Evolutionary conservation across 2,329 filamentous ascomycete species (phyloP), one percentile per base, ranked within the genome.

Genomic region (Aspergillus sp.): DNA sequence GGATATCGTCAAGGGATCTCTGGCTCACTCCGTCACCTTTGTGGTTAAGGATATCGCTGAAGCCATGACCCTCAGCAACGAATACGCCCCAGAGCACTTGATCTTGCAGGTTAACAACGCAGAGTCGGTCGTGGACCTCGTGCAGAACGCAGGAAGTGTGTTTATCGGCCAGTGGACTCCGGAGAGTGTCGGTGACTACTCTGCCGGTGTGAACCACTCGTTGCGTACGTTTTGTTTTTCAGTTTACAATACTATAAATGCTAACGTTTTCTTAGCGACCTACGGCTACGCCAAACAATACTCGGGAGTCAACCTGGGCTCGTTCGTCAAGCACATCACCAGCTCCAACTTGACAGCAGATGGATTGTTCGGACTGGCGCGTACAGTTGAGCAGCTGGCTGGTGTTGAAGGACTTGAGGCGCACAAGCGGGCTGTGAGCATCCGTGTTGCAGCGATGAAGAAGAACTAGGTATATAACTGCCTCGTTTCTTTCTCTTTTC

Each of bases 271-370:
- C 37, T 36, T 55, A 95, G 90, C 93, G 41, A 98, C 93, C 0
- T 98, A 97, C 62, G 93, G 93, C 33, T 98, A 95, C 60, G 93
- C 93, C 39, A 95, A 95, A 72, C 93, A 98, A 68, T 98, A 98
- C 73, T 96, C 90, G 5, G 93, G 93, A 41, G 93, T 98, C 61
- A 98, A 95, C 67, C 79, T 98, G 5, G 89, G 82, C 29, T 97
- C 91, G 2, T 98, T 96, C 70, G 80, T 95, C 66, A 98, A 98
- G 74, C 90, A 97, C 75, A 96, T 98, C 61, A 98, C 93, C 32
- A 93, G 88, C 71, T 89, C 90, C 0, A 88, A 95, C 66, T 77
- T 98, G 49, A 95, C 89, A 1, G 81, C 83, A 12, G 79, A 95
- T 58, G 93, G 93, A 19, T 73, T 98, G 49, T 78, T 79, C 56